These are phyloP conservation scores for Hylodesmum podocarpum DNA, from an alignment of 306 rosid genomes.

Conservation along the genomic window DNA sequence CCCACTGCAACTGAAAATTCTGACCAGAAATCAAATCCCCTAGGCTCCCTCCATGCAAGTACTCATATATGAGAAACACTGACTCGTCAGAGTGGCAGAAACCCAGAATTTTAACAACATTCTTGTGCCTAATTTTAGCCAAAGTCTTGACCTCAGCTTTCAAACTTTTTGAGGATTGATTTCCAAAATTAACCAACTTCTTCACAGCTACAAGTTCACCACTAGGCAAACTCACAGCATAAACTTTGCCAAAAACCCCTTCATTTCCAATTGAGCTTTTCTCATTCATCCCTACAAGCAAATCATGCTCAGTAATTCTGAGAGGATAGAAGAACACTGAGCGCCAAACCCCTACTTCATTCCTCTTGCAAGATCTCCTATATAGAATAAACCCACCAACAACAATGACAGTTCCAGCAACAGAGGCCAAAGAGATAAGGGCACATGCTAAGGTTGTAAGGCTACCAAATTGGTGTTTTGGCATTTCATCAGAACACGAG, in stretches of 20 bases:
- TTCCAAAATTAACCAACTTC: conserved; percentile 76
- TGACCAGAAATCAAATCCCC: conserved; percentile 66
- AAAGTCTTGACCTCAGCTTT: conserved; percentile 82
- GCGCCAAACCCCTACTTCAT: conserved; percentile 53
- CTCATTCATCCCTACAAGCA: conserved; percentile 83
- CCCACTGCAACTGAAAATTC: conserved; percentile 68
- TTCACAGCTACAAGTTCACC: conserved; percentile 85
- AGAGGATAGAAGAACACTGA: conserved; percentile 94
- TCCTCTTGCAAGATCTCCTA: conserved; percentile 50
- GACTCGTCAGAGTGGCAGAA: conserved; percentile 87
- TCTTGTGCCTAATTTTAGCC: conserved; percentile 94
- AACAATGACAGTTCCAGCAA: conserved; percentile 54
- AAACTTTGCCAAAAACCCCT: conserved; percentile 76
- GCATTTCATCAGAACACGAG: conserved; percentile 64
- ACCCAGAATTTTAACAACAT: conserved; percentile 78
- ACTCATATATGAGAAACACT: conserved; percentile 75
- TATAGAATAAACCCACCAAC: conserved; percentile 65
- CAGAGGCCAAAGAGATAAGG: conserved; percentile 68
- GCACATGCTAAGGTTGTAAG: conserved; percentile 66
- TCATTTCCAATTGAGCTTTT: conserved; percentile 60
- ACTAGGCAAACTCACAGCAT: conserved; percentile 69
- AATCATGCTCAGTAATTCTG: conserved; percentile 82
- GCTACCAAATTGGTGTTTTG: conserved; percentile 45
- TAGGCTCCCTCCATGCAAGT: conserved; percentile 76
- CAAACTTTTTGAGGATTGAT: conserved; percentile 66